A percentile compares a stretch with the other conserved stretches of the same genome.
Conservation (phyloP, 768 basidiomycete species). For the Crucibulum laeve region DNA sequence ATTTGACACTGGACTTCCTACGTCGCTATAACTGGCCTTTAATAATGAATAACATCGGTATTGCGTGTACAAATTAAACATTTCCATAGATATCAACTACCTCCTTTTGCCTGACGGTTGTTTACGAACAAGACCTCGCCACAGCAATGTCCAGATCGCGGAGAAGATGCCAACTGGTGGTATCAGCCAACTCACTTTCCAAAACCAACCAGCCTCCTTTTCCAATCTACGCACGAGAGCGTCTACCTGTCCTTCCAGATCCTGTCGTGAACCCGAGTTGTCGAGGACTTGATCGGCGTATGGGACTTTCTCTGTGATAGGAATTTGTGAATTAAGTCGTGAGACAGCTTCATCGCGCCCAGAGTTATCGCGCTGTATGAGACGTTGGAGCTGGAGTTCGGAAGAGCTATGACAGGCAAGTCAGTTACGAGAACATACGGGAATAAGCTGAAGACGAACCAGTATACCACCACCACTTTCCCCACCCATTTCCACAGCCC, state of each 20-base stretch:
- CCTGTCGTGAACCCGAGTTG: conserved; percentile 74
- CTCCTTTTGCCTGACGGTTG: too few species aligned
- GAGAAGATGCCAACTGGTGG: conserved; percentile 52
- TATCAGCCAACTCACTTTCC: conserved; percentile 57
- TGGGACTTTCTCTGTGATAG: conserved; percentile 72
- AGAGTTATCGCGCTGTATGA: conserved; percentile 72
- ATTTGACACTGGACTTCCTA: too few species aligned
- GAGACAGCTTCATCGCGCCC: conserved; percentile 63
- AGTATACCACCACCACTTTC: conserved; percentile 85
- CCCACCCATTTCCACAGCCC: conserved; percentile 83
- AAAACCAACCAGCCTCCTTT: conserved; percentile 47
- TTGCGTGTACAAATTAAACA: too few species aligned
- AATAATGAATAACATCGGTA: too few species aligned
- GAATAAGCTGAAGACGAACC: conserved; percentile 43
- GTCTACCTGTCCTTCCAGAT: conserved; percentile 57
- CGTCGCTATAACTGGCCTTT: too few species aligned
- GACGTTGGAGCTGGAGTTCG: conserved; percentile 77
- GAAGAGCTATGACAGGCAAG: conserved; percentile 50
- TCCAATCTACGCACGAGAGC: conserved; percentile 38
- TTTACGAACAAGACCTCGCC: too few species aligned
- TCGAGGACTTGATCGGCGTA: conserved; percentile 87
- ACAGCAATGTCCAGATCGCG: conserved; percentile 25
- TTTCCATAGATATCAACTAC: too few species aligned
- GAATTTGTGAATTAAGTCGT: conserved; percentile 76
- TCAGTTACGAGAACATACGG: background rate